Base-by-base conservation (phyloP, 2,329 filamentous ascomycete species). In the Fusarium sarcochroum region DNA sequence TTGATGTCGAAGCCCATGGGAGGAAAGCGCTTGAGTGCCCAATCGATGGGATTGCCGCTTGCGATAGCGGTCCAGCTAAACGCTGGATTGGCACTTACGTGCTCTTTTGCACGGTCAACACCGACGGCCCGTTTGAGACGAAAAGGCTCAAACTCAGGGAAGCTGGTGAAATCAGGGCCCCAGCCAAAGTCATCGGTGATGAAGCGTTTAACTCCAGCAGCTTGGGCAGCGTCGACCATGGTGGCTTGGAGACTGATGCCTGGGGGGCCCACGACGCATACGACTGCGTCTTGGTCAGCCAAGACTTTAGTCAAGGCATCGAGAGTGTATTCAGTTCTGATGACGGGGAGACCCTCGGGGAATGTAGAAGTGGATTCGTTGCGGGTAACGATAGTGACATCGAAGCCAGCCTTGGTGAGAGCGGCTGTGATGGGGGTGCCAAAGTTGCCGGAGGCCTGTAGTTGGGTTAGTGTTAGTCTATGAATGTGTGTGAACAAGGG, bases 401-500 rank as follows among this genome's bases (percentile, higher is more conserved):
- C 11, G 11, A 70, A 69, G 15, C 53, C 50, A 7, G 53, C 63
- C 18, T 60, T 41, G 20, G 6, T 51, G 11, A 69, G 66, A 17
- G 66, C 66, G 8, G 58, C 44, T 14, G 66, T 69, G 27, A 69
- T 69, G 15, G 66, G 66, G 1, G 63, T 50, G 27, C 66, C 66
- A 10, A 69, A 70, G 46, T 70, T 70, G 5, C 66, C 66, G n/a
- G 66, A 64, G 9, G 66, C 66, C 66, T 69, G 6, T 7, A 6
- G 9, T 8, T 13, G 17, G 1, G 18, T 69, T 50, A 70, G 57
- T 32, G 2, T 20, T n/a, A 18, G 2, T 11, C 3, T 13, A 13
- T 13, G 0, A 7, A 1, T 1, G 4, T 1, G 7, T 10, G 1
- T 7, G 5, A 1, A 13, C 7, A 5, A 2, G 27, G 17, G 3